phyloP scores from a whole-genome alignment of 1,284 basidiomycete species.

The Erythrobasidium hasegawianum region DNA sequence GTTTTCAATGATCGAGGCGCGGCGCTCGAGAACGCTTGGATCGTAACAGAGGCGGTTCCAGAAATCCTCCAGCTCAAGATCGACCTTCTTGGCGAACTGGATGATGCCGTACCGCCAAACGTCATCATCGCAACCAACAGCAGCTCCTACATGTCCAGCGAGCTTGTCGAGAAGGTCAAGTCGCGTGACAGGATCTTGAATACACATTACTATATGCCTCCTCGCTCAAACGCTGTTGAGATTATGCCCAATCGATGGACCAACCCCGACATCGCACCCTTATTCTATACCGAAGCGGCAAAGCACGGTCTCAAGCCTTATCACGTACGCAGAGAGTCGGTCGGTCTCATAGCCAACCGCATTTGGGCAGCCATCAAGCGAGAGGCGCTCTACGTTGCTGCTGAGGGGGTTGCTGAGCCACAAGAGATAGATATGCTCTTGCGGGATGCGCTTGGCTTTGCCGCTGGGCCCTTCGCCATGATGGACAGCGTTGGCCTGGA shows the following conservation, averaged over 20 bases:
- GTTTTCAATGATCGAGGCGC: not conserved
- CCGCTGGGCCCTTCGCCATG: slow-evolving; percentile 6
- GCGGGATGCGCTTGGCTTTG: slow-evolving; percentile 1
- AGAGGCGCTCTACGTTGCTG: slow-evolving; percentile 21
- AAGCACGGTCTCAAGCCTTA: slow-evolving; percentile 18
- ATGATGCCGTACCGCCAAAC: slow-evolving; percentile 63
- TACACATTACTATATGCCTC: not conserved
- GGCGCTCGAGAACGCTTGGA: slow-evolving; percentile 18
- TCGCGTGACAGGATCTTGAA: not conserved
- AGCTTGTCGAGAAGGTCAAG: slow-evolving; percentile 61
- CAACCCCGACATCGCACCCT: not conserved
- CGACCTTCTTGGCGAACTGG: slow-evolving; percentile 67
- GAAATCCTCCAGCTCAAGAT: slow-evolving; percentile 77
- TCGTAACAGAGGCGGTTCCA: slow-evolving; percentile 65
- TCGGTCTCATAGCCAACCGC: slow-evolving; percentile 21
- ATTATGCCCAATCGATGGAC: slow-evolving; percentile 20
- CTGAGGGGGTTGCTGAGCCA: slow-evolving; percentile 10
- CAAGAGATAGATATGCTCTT: slow-evolving; percentile 17
- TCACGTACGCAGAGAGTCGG: slow-evolving; percentile 15
- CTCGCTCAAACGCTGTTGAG: not conserved
- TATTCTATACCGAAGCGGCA: not conserved
- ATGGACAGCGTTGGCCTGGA: slow-evolving; percentile 29
- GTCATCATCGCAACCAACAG: slow-evolving; percentile 87
- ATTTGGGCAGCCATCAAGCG: slow-evolving; percentile 33
- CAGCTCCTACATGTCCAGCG: slow-evolving; percentile 85